These are phyloP conservation scores for Halophytophthora polymorphica DNA, from an alignment of 352 stramenopile genomes.

Conservation along the genomic window DNA sequence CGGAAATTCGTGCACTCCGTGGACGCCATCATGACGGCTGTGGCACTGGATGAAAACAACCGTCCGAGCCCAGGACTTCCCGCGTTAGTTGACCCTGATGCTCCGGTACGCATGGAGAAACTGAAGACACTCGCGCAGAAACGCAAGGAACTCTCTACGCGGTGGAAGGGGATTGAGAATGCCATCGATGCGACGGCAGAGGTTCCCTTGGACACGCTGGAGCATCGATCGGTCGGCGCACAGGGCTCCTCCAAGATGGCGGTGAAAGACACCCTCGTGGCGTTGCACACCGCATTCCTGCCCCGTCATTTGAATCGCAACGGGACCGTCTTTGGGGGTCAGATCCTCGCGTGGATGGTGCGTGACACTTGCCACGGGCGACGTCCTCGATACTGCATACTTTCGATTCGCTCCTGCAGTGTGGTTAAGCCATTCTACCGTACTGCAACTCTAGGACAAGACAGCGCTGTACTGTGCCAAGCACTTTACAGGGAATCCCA, in stretches of 20 bases:
- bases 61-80: constrained; percentile 22
- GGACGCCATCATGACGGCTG: constrained; percentile 39
- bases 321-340: constrained; percentile 52
- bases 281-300: constrained; percentile 46
- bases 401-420: neutral
- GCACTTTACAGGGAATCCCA: constrained; percentile 54
- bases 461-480: constrained; percentile 51
- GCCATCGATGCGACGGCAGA: constrained; percentile 21
- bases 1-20: constrained; percentile 26
- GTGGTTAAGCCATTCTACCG: no score
- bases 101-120: constrained; percentile 6
- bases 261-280: constrained; percentile 41
- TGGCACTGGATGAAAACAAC: constrained; percentile 36
- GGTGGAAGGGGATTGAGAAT: constrained; percentile 23
- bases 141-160: constrained; percentile 22
- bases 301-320: constrained; percentile 51
- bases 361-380: neutral
- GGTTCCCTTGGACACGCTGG: constrained; percentile 16
- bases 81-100: constrained; percentile 19
- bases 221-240: constrained; percentile 1
- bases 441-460: constrained; percentile 29
- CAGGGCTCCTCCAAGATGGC: constrained; percentile 4
- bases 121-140: constrained; percentile 17
- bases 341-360: constrained; percentile 50
- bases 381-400: neutral